phyloP scores from a whole-genome alignment of 148 eudicot genomes.

The Fagopyrum homotropicum region DNA sequence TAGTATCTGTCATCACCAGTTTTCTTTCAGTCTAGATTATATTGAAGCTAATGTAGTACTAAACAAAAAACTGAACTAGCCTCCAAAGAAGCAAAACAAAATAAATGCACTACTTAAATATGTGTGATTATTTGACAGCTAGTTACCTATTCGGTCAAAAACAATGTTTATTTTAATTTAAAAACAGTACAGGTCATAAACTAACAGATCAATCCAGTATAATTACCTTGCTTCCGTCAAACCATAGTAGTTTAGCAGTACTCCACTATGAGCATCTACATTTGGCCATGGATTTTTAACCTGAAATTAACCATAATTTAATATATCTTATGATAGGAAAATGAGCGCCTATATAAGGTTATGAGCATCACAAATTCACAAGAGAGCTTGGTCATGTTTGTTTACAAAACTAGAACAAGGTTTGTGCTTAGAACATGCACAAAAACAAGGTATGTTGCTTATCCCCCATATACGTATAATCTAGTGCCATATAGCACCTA shows the following conservation, averaged over 20 bases:
- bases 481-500: not conserved
- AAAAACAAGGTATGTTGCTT: not conserved
- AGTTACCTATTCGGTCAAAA: not conserved
- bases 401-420: not conserved
- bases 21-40: not conserved
- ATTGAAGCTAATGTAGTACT: not conserved
- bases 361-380: not conserved
- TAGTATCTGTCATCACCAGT: slow-evolving; percentile 44
- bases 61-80: not conserved
- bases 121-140: not conserved
- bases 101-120: not conserved
- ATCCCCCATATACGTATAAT: not conserved
- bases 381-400: not conserved
- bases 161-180: not conserved
- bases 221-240: slow-evolving; percentile 85
- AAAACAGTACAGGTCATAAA: not conserved
- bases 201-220: slow-evolving; percentile 2
- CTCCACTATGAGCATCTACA: slow-evolving; percentile 97
- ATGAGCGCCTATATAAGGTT: not conserved
- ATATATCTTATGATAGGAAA: not conserved
- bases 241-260: slow-evolving; percentile 84
- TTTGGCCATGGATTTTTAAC: slow-evolving; percentile 91
- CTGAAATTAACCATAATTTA: slow-evolving; percentile 27
- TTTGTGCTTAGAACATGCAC: not conserved
- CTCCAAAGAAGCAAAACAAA: not conserved